Conservation (phyloP, 345 rosid species). For the Sonneratia alba region DNA sequence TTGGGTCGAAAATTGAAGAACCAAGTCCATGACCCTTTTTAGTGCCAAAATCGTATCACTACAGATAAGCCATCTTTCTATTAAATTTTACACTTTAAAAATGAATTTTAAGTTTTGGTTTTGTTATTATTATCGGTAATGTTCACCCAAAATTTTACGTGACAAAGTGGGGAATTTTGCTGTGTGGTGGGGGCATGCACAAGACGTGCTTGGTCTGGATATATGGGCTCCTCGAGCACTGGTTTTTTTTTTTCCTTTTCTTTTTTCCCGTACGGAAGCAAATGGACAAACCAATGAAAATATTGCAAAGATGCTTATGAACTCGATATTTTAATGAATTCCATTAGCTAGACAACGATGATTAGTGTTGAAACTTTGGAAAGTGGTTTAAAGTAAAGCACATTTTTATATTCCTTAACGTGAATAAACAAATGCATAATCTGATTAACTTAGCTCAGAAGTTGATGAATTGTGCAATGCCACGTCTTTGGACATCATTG, state of each 20-base stretch:
- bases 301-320: neutral
- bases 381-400: neutral
- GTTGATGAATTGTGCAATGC: constrained; percentile 19
- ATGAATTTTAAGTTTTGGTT: no score
- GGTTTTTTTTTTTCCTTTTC: neutral
- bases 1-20: no score
- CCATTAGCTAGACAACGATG: neutral
- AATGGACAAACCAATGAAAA: constrained; percentile 5
- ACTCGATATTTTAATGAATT: neutral
- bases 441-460: constrained; percentile 36
- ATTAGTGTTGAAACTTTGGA: constrained; percentile 1
- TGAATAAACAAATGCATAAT: neutral
- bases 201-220: constrained; percentile 17
- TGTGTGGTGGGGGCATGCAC: neutral
- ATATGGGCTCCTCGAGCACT: constrained; percentile 15
- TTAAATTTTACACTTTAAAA: no score
- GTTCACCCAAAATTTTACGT: neutral
- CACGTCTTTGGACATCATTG: constrained; percentile 29
- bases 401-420: constrained; percentile 3
- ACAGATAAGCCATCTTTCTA: no score
- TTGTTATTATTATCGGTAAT: no score
- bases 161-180: neutral
- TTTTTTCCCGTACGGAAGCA: constrained; percentile 24
- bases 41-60: no score
- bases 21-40: no score